Evolutionary conservation across 805 yeast species (phyloP), one percentile per base, ranked within the genome.

Genomic region (Candida corydali): DNA sequence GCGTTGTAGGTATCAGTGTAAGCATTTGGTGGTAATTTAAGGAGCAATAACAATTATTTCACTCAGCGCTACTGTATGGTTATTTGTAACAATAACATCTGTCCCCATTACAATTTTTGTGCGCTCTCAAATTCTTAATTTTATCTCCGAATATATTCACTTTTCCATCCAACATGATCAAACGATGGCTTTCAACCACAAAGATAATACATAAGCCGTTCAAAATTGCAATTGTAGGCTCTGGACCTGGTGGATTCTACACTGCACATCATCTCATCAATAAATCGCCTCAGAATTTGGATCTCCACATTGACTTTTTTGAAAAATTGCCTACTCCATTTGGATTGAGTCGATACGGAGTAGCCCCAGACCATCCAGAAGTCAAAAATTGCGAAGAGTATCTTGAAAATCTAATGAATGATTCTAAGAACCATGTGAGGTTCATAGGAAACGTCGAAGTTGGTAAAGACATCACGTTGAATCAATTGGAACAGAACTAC

Each of bases 301-400:
- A 48, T 17, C 39, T 52, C 25, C 41, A 48, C 3, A 32, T 67
- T n/a, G 93, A 86, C 42, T 69, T 91, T 58, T 88, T 80, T 65
- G 99, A 93, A 52, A 73, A 77, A 43, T 63, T 80, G 17, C 96
- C 97, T 0, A 80, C 88, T 5, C 98, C 98, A 0, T 91, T 74
- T 63, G 99, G 99, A 0, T 69, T 93, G 23, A 80, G 89, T 28
- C 63, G 99, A 24, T 89, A 76, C 54, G 99, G 99, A 1, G 98
- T 93, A n/a, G 97, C 98, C 0, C 99, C 99, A 2, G 99, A 93
- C 60, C 97, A 93, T 59, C 96, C 96, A 0, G 98, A 93, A 51
- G 98, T 93, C 22, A 91, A 89, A 56, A 80, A 80, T 41, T 84
- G 93, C 49, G 66, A 81, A 55, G 83, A 83, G 14, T 80, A 88